A percentile compares a stretch with the other conserved stretches of the same genome.
Conservation (phyloP, 129 eudicot genomes). For the Chrysanthemum seticuspe region DNA sequence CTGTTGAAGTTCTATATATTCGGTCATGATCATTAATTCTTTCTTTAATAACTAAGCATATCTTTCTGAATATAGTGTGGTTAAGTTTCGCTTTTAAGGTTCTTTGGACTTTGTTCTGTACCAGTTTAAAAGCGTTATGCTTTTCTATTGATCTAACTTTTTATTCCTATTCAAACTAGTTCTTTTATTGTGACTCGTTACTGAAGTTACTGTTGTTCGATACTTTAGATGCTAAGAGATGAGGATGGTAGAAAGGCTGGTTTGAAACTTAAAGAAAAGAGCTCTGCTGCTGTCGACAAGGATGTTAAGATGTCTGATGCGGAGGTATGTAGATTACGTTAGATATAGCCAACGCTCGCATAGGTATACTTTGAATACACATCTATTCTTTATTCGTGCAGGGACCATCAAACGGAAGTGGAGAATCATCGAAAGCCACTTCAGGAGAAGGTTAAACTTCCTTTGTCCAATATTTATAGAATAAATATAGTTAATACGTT, state of each 20-base stretch:
- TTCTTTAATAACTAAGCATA: too few relatives aligned
- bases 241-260: constrained; percentile 95
- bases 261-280: constrained; percentile 61
- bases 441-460: constrained; percentile 61
- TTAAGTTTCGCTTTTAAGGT: too few relatives aligned
- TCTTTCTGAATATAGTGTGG: too few relatives aligned
- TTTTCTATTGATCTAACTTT: too few relatives aligned
- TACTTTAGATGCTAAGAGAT: constrained; percentile 70
- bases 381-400: constrained; percentile 32
- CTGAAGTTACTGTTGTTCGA: background rate
- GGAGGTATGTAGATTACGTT: constrained; percentile 47
- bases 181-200: background rate
- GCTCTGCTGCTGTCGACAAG: constrained; percentile 49
- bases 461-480: background rate
- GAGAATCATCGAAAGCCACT: constrained; percentile 61
- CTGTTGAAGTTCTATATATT: too few relatives aligned
- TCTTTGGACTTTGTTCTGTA: too few relatives aligned
- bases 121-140: too few relatives aligned
- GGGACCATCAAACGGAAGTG: constrained; percentile 72
- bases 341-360: constrained; percentile 8
- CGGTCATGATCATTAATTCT: too few relatives aligned
- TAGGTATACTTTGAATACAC: constrained; percentile 12
- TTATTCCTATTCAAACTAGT: too few relatives aligned
- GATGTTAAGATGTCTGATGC: constrained; percentile 89
- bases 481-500: background rate